Conservation (phyloP, 495 filamentous ascomycete genomes). For the Baudoinia panamericana region DNA sequence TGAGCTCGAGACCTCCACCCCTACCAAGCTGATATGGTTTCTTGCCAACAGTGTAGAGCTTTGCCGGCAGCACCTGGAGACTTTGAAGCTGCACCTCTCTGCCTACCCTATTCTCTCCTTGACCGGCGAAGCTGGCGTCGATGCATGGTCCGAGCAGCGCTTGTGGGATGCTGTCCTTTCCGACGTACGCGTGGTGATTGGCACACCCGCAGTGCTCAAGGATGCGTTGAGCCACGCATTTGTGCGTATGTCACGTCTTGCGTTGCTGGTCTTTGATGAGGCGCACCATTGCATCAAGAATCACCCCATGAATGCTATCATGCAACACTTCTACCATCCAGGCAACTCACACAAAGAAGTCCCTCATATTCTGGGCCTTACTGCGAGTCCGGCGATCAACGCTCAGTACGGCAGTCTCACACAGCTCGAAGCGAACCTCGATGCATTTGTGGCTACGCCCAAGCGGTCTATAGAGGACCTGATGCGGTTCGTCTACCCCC, state of each 20-base stretch:
- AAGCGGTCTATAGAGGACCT: slow-evolving; percentile 60
- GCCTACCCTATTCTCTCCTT: slow-evolving; percentile 50
- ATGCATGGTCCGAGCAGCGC: slow-evolving; percentile 58
- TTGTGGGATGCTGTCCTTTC: slow-evolving; percentile 62
- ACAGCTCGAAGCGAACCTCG: slow-evolving; percentile 61
- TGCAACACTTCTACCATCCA: slow-evolving; percentile 62
- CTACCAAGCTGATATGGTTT: slow-evolving; percentile 67
- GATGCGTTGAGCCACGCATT: slow-evolving; percentile 77
- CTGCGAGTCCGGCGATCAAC: slow-evolving; percentile 67
- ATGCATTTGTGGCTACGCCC: slow-evolving; percentile 61
- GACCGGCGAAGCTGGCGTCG: slow-evolving; percentile 53
- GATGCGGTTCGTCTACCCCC: slow-evolving; percentile 51
- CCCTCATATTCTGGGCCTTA: slow-evolving; percentile 70
- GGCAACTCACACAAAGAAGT: slow-evolving; percentile 31
- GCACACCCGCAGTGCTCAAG: slow-evolving; percentile 61
- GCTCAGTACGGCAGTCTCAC: slow-evolving; percentile 38
- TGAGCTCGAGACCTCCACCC: slow-evolving; percentile 52
- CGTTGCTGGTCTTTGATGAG: slow-evolving; percentile 81
- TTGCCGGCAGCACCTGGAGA: slow-evolving; percentile 56
- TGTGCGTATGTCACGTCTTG: slow-evolving; percentile 50
- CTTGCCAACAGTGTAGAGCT: slow-evolving; percentile 66
- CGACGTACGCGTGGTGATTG: slow-evolving; percentile 59
- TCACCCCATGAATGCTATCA: slow-evolving; percentile 62
- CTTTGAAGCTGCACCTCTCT: slow-evolving; percentile 49
- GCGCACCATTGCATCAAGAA: slow-evolving; percentile 56